phyloP scores from a whole-genome alignment of 768 basidiomycete genomes.

The Fistulinella prunicolor region DNA sequence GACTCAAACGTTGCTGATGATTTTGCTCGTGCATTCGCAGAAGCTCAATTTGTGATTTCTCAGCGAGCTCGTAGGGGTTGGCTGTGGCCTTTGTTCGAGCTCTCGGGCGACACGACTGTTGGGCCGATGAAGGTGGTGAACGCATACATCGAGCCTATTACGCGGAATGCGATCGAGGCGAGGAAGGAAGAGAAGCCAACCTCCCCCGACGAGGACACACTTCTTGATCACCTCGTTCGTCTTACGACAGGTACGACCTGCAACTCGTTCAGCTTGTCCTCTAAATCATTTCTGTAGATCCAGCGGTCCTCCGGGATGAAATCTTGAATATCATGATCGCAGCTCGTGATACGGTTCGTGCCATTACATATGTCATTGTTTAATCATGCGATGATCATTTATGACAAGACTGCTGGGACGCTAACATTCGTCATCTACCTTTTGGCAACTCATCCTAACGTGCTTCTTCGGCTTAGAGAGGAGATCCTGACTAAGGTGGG shows the following conservation, averaged over 20 bases:
- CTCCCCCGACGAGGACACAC: slow-evolving; percentile 42
- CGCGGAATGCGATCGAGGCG: slow-evolving; percentile 43
- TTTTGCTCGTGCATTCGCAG: slow-evolving; percentile 48
- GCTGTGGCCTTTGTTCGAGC: slow-evolving; percentile 54
- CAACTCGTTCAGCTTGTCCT: slow-evolving; percentile 16
- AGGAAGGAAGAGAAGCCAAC: slow-evolving; percentile 36
- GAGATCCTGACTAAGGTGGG: slow-evolving; percentile 57
- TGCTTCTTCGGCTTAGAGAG: slow-evolving; percentile 46
- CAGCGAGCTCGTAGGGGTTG: slow-evolving; percentile 34
- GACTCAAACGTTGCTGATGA: slow-evolving; percentile 35
- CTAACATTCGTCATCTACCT: slow-evolving; percentile 39
- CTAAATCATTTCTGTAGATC: too few species aligned
- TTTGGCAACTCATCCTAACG: slow-evolving; percentile 49
- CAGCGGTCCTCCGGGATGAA: slow-evolving; percentile 31
- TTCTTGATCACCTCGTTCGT: slow-evolving; percentile 55
- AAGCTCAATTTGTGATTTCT: slow-evolving; percentile 45
- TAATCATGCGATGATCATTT: background rate
- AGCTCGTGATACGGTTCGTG: slow-evolving; percentile 26
- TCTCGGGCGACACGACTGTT: slow-evolving; percentile 42
- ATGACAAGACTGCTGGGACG: slow-evolving; percentile 39
- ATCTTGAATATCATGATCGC: slow-evolving; percentile 35
- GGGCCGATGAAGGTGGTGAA: slow-evolving; percentile 53
- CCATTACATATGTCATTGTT: too few species aligned
- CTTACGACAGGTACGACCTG: slow-evolving; percentile 38
- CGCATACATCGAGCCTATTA: slow-evolving; percentile 47